phyloP scores from a whole-genome alignment of 306 rosid genomes.

The Cucurbita maxima region DNA sequence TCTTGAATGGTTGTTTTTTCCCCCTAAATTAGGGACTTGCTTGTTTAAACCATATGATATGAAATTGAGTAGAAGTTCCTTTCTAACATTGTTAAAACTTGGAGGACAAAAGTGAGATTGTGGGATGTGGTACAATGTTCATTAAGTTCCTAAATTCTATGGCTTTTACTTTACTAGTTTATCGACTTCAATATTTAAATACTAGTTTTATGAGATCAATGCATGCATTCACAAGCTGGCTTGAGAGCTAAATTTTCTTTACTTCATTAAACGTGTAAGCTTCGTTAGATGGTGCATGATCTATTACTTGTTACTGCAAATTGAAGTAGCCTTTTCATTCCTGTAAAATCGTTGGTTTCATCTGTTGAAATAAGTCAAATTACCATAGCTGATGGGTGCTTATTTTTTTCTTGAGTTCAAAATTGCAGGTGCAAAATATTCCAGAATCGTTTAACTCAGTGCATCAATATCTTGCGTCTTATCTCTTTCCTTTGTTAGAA shows the following conservation, averaged over 20 bases:
- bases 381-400: neutral
- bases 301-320: neutral
- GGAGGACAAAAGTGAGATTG: neutral
- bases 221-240: neutral
- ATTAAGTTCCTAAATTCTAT: neutral
- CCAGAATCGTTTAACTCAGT: slow-evolving; percentile 22
- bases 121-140: neutral
- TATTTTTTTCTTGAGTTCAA: neutral
- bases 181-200: neutral
- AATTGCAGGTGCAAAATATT: slow-evolving; percentile 24
- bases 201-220: neutral
- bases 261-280: neutral
- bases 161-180: neutral
- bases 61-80: no score
- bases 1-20: no score
- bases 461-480: slow-evolving; percentile 28
- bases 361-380: neutral
- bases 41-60: no score
- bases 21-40: no score
- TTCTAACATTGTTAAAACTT: neutral
- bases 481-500: slow-evolving; percentile 38
- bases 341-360: neutral
- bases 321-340: neutral
- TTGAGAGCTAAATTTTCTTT: neutral
- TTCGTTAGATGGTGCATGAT: neutral